Percentiles rank a stretch among this genome's conserved stretches.
These are phyloP conservation scores for Kodamaea kakaduensis DNA, from an alignment of 805 yeast species.

Conservation along the genomic window DNA sequence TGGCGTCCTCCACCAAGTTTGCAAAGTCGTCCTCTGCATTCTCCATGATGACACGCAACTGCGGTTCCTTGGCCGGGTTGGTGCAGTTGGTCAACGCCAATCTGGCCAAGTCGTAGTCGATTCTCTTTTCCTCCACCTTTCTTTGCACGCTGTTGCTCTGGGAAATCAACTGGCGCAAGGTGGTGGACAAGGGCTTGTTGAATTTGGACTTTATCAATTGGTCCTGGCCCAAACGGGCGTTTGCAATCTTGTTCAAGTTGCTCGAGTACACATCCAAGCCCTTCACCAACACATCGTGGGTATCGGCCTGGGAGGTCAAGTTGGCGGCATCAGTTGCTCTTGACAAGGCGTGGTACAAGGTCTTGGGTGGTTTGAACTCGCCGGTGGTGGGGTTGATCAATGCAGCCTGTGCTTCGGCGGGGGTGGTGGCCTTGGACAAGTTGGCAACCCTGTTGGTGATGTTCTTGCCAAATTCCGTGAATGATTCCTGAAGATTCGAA, in stretches of 20 bases:
- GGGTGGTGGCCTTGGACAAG: constrained; percentile 66
- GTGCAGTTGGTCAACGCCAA: constrained; percentile 35
- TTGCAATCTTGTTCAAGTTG: constrained; percentile 71
- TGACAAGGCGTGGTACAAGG: constrained; percentile 75
- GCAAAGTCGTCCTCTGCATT: constrained; percentile 87
- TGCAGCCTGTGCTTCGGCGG: constrained; percentile 80
- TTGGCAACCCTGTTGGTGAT: constrained; percentile 61
- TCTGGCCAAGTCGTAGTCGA: constrained; percentile 78
- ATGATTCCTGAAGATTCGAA: constrained; percentile 67
- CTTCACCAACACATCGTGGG: constrained; percentile 49
- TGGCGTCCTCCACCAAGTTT: constrained; percentile 84
- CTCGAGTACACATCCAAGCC: constrained; percentile 65
- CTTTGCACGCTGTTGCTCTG: constrained; percentile 67
- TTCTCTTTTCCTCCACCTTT: constrained; percentile 71
- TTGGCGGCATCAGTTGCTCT: constrained; percentile 63
- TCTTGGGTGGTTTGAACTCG: constrained; percentile 64
- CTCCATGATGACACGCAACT: constrained; percentile 72
- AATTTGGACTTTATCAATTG: constrained; percentile 64
- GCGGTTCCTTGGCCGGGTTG: constrained; percentile 57
- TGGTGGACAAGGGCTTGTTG: constrained; percentile 60
- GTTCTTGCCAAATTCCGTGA: constrained; percentile 64
- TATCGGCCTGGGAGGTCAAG: constrained; percentile 31
- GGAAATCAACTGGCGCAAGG: constrained; percentile 55
- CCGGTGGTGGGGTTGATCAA: constrained; percentile 40
- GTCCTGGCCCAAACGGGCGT: constrained; percentile 80